Percentiles rank a stretch among this genome's conserved stretches.
Evolutionary conservation across 139 green algal genomes (phyloP).

Genomic region (Mychonastes homosphaera): DNA sequence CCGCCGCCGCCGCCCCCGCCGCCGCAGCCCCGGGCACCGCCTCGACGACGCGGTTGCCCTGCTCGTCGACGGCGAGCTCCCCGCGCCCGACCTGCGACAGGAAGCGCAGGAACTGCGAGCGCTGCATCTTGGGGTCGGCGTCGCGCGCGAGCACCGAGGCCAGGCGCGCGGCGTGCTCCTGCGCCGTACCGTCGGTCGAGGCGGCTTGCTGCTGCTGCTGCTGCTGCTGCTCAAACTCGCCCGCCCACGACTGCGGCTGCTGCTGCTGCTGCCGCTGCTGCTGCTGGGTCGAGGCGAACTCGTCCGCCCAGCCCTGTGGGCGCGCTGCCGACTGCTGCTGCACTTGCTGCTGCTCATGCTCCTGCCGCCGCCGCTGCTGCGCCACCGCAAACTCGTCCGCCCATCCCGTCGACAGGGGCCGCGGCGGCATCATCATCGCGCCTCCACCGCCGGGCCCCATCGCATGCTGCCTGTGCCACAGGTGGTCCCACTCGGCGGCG

Average conservation of each 20-base stretch:
- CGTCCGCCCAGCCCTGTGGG: conserved; percentile 10
- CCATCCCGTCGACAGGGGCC: conserved; percentile 31
- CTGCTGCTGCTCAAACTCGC: conserved; percentile 9
- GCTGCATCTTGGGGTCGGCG: conserved; percentile 72
- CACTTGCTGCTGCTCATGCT: conserved; percentile 12
- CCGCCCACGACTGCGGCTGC: conserved; percentile 6
- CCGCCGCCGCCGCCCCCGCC: conserved; percentile 23
- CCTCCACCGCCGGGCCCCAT: too few relatives aligned
- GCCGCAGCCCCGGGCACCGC: conserved; percentile 41
- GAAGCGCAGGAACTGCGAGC: conserved; percentile 91
- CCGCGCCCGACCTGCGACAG: conserved; percentile 88
- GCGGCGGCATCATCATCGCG: too few relatives aligned
- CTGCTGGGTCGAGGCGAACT: conserved; percentile 8
- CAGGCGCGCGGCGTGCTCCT: conserved; percentile 2
- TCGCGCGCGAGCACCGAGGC: conserved; percentile 23
- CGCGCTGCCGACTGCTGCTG: conserved; percentile 8
- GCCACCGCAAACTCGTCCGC: conserved; percentile 35
- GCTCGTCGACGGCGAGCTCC: conserved; percentile 70
- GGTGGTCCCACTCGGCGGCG: conserved; percentile 26
- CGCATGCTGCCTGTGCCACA: too few relatives aligned
- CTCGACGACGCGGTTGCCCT: conserved; percentile 41
- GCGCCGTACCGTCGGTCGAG: neutral
- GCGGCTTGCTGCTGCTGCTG: conserved; percentile 1
- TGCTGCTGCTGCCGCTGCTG: too few relatives aligned
- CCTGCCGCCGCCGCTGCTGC: conserved; percentile 29